Conservation (phyloP, 2,329 filamentous ascomycete species). For the Ilyonectria destructans region DNA sequence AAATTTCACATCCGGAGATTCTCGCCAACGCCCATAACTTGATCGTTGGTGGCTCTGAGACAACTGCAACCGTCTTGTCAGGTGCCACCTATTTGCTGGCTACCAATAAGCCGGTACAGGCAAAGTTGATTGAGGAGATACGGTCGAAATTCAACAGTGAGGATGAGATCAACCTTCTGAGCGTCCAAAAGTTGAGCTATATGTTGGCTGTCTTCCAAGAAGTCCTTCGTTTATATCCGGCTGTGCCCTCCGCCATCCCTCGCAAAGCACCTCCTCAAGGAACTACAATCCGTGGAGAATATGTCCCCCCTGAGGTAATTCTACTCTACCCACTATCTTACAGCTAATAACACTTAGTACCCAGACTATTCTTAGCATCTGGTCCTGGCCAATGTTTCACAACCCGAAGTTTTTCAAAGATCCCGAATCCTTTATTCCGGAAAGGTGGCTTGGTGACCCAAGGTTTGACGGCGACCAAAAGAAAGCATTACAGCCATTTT, state of each 20-base stretch:
- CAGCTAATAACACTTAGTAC: not conserved
- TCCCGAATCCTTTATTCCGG: constrained; percentile 56
- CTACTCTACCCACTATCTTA: not conserved
- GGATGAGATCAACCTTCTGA: constrained; percentile 55
- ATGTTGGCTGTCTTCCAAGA: constrained; percentile 61
- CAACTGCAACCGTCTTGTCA: constrained; percentile 52
- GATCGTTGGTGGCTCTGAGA: constrained; percentile 54
- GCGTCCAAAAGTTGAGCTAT: constrained; percentile 52
- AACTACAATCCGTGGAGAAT: constrained; percentile 48
- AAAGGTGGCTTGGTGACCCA: constrained; percentile 54
- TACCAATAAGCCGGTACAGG: constrained; percentile 36
- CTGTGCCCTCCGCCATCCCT: constrained; percentile 42
- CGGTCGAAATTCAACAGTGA: constrained; percentile 54
- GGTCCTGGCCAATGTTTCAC: constrained; percentile 54
- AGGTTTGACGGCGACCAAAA: constrained; percentile 44
- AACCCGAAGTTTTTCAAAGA: constrained; percentile 51
- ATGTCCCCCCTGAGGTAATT: constrained; percentile 53
- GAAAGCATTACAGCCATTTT: constrained; percentile 51
- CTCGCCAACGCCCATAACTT: constrained; percentile 34
- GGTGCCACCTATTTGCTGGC: constrained; percentile 51
- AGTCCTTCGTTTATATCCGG: constrained; percentile 57
- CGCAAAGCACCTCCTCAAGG: constrained; percentile 53
- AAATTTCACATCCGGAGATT: constrained; percentile 25
- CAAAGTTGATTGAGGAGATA: constrained; percentile 57
- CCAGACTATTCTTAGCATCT: constrained; percentile 54